Percentiles rank a stretch among this genome's conserved stretches.
Conservation (phyloP, 371 early-diverging fungal genomes). For the Nematocida minor region DNA sequence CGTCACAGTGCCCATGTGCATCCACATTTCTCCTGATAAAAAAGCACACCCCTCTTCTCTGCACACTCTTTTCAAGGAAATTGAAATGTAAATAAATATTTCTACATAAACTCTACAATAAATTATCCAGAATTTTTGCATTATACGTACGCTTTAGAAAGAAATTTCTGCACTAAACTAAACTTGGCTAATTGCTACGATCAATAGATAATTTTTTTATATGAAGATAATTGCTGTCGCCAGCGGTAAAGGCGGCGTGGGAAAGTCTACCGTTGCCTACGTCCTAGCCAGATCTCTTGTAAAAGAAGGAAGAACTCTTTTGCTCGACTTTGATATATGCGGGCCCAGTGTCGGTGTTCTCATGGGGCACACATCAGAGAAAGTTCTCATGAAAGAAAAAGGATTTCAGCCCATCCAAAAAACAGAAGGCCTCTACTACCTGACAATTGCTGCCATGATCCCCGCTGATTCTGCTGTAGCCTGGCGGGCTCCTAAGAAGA, state of each 20-base stretch:
- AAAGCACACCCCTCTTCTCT: slow-evolving; percentile 6
- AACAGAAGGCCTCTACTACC: slow-evolving; percentile 70
- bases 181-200: too few species aligned
- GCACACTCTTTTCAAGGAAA: slow-evolving; percentile 5
- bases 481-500: slow-evolving; percentile 95
- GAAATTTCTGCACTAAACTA: too few species aligned
- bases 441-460: slow-evolving; percentile 90
- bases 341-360: slow-evolving; percentile 74
- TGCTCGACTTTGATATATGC: slow-evolving; percentile 94
- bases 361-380: slow-evolving; percentile 72
- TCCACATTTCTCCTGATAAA: neutral
- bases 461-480: slow-evolving; percentile 83
- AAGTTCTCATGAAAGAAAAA: slow-evolving; percentile 64
- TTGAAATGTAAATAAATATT: neutral
- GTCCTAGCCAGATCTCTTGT: slow-evolving; percentile 66
- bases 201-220: neutral
- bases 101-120: neutral
- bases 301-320: slow-evolving; percentile 70
- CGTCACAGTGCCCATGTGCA: neutral
- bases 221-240: slow-evolving; percentile 67
- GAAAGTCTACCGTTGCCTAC: slow-evolving; percentile 73
- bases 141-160: too few species aligned
- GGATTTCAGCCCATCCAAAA: slow-evolving; percentile 59
- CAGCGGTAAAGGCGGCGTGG: slow-evolving; percentile 97
- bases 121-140: too few species aligned